These are phyloP conservation scores for Alternaria solani DNA, from an alignment of 2,329 filamentous ascomycete species.

Conservation along the genomic window DNA sequence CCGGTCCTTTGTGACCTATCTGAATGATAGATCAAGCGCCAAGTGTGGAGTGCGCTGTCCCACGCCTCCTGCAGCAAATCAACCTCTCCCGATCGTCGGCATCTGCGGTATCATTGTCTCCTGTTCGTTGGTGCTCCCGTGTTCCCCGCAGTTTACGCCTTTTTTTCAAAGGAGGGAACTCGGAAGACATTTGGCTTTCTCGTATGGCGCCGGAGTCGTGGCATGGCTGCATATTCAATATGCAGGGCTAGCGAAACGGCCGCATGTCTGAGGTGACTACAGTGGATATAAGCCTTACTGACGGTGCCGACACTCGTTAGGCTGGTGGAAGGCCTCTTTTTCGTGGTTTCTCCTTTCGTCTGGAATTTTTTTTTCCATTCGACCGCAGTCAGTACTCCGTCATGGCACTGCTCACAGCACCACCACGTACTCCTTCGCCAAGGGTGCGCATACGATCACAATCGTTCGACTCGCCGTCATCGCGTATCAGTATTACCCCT, in stretches of 20 bases:
- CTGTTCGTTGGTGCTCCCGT: slow-evolving; percentile 24
- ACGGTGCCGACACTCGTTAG: slow-evolving; percentile 4
- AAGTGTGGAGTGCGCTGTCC: slow-evolving; percentile 45
- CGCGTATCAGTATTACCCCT: slow-evolving; percentile 39
- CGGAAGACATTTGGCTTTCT: neutral
- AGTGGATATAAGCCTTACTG: slow-evolving; percentile 31
- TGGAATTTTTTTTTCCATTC: neutral
- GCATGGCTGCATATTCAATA: slow-evolving; percentile 34
- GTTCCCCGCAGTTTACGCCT: slow-evolving; percentile 29
- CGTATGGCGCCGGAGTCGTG: slow-evolving; percentile 22
- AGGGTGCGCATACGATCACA: slow-evolving; percentile 48
- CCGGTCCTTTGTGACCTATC: slow-evolving; percentile 15
- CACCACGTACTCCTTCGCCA: slow-evolving; percentile 46
- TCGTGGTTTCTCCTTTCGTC: neutral
- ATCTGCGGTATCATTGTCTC: slow-evolving; percentile 24
- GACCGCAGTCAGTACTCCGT: slow-evolving; percentile 9
- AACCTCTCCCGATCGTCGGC: slow-evolving; percentile 20
- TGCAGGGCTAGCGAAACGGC: slow-evolving; percentile 43
- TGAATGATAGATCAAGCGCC: slow-evolving; percentile 20
- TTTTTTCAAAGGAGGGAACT: slow-evolving; percentile 21
- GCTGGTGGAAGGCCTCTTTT: slow-evolving; percentile 19
- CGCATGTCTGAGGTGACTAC: slow-evolving; percentile 18
- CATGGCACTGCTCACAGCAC: slow-evolving; percentile 33
- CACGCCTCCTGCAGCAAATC: slow-evolving; percentile 28
- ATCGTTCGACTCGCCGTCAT: slow-evolving; percentile 47